Conservation (phyloP, 331 rosid species). For the Ulmus americana region DNA sequence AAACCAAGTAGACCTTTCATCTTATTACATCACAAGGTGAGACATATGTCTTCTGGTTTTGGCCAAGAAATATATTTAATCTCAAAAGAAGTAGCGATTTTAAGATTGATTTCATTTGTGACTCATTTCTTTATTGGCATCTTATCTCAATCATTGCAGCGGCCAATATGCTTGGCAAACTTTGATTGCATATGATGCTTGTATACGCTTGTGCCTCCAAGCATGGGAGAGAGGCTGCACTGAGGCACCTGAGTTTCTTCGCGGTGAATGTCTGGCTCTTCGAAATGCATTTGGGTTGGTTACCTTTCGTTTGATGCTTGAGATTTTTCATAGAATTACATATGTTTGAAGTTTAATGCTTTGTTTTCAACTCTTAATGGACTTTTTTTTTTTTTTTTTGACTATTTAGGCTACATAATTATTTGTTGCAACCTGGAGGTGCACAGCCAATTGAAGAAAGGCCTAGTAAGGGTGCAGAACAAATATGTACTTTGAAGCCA, state of each 20-base stretch:
- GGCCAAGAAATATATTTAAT: no score
- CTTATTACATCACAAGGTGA: conserved; percentile 59
- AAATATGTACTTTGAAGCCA: conserved; percentile 43
- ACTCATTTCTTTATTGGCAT: conserved; percentile 16
- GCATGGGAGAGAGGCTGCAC: conserved; percentile 89
- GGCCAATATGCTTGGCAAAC: conserved; percentile 94
- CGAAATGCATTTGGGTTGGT: conserved; percentile 89
- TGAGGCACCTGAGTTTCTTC: conserved; percentile 82
- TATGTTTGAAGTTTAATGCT: conserved; percentile 11
- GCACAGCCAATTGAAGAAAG: conserved; percentile 47
- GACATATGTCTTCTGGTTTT: not conserved
- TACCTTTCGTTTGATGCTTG: conserved; percentile 12
- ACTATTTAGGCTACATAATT: conserved; percentile 56
- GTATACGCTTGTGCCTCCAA: conserved; percentile 84
- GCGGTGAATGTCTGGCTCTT: conserved; percentile 69
- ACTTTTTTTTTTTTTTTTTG: conserved; percentile 18
- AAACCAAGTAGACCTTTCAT: conserved; percentile 36
- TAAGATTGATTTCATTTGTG: no score
- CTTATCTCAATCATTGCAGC: conserved; percentile 40
- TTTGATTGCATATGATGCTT: conserved; percentile 83
- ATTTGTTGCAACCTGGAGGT: conserved; percentile 71
- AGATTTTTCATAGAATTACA: not conserved
- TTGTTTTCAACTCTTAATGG: conserved; percentile 17
- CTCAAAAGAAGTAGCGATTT: no score
- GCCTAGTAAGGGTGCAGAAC: conserved; percentile 48